Base-by-base conservation (phyloP, 257 asterid genomes). In the Hygrophila difformis region DNA sequence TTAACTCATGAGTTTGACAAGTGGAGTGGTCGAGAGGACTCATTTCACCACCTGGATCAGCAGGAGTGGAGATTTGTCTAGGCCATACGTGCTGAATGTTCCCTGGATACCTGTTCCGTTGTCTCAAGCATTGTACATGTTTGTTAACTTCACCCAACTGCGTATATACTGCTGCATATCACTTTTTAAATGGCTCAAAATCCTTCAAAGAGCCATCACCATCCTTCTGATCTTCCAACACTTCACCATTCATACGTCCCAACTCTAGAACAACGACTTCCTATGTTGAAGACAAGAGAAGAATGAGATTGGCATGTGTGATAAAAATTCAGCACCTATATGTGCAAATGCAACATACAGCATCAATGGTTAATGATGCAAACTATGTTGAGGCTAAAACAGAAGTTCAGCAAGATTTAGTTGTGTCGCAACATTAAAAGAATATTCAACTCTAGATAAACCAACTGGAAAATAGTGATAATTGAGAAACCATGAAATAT, bases 191-290 rank as follows among this genome's bases (percentile, higher is more conserved):
- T 28, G 79, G 40, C 29, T 91, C 96, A 1, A 84, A 75, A 38
- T 80, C 93, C 68, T 86, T 78, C 44, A 80, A 77, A 47, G 87
- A 63, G 70, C 58, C 39, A 19, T 57, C 68, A 6, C 62, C 70
- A 10, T 65, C 62, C 63, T 57, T 74, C 38, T 77, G 77, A 69
- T 61, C 67, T 73, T 75, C 78, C 46, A 33, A 29, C 7, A 73
- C 81, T 18, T 82, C 94, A 47, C 85, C 86, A 44, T 91, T 82
- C 92, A 86, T 60, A 26, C 59, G 79, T 77, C 79, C 82, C 59
- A 91, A 69, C 74, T 91, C 94, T 14, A 44, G 62, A 72, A 86
- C 81, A 59, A 80, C 45, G 39, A 92, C 94, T 64, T 91, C 98
- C 98, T 91, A 57, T 51, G 64, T 16, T 19, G 56, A 28, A 67